Evolutionary conservation across 257 asterid species (phyloP).

Genomic region (Solanum lignicaule): DNA sequence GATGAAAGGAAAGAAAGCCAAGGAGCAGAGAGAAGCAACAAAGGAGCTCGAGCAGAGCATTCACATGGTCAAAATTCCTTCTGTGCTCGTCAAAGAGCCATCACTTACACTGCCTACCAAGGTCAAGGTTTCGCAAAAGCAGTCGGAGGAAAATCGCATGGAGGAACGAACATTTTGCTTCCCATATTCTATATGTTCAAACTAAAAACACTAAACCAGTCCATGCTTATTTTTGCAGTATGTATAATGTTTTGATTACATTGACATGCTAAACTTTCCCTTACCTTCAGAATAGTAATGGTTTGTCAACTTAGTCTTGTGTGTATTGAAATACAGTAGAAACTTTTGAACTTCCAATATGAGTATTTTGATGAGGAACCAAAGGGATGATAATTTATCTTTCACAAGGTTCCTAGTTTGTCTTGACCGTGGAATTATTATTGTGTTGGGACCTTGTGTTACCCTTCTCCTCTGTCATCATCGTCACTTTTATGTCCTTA

Average conservation of each 20-base stretch:
- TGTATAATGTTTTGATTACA: neutral
- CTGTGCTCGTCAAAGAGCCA: conserved; percentile 23
- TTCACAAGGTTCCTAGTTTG: too few relatives aligned
- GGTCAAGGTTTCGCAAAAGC: conserved; percentile 10
- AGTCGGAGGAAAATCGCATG: conserved; percentile 16
- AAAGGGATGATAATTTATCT: fast-evolving
- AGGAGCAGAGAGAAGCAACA: conserved; percentile 26
- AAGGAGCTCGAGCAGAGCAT: conserved; percentile 49
- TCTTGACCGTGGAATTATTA: too few relatives aligned
- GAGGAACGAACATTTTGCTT: conserved; percentile 13
- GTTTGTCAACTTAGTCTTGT: neutral
- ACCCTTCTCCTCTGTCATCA: too few relatives aligned
- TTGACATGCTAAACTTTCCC: neutral
- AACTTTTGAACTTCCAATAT: too few relatives aligned
- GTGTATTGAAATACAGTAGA: neutral
- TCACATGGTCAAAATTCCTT: conserved; percentile 52
- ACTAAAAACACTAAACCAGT: neutral
- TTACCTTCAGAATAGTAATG: neutral
- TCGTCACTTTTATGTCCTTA: fast-evolving
- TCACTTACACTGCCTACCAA: conserved; percentile 36
- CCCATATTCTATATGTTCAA: neutral
- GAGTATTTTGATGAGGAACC: too few relatives aligned
- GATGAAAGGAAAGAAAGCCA: conserved; percentile 45
- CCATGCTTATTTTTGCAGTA: neutral
- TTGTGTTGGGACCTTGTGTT: too few relatives aligned